phyloP scores from a whole-genome alignment of 108 stramenopile genomes.

The Pelagomonas calceolata region DNA sequence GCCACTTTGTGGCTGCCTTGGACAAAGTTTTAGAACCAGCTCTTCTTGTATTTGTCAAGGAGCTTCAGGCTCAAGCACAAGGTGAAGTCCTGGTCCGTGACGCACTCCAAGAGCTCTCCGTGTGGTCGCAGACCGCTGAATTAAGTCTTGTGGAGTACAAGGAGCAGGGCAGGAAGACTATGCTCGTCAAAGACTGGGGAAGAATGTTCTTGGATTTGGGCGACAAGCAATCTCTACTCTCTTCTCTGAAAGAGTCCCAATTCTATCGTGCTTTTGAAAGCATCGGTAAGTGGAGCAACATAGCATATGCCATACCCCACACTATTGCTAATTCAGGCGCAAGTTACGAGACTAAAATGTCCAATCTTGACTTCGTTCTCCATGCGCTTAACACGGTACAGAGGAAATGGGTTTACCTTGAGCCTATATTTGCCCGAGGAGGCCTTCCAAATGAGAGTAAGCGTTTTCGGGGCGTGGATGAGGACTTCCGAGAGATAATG shows the following conservation, averaged over 20 bases:
- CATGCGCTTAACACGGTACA: conserved; percentile 31
- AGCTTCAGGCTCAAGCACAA: conserved; percentile 45
- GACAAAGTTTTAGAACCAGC: conserved; percentile 32
- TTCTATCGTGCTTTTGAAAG: conserved; percentile 54
- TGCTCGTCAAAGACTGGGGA: conserved; percentile 52
- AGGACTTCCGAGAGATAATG: conserved; percentile 53
- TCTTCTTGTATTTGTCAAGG: conserved; percentile 44
- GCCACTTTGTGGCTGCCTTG: conserved; percentile 38
- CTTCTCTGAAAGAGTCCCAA: conserved; percentile 44
- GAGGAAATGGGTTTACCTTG: conserved; percentile 55
- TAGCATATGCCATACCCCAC: too few relatives aligned
- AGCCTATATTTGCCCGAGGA: conserved; percentile 54
- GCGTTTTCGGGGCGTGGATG: conserved; percentile 46
- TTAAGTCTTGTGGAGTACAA: conserved; percentile 40
- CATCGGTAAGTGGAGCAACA: conserved; percentile 24
- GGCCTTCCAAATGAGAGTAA: conserved; percentile 40
- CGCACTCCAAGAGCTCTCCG: conserved; percentile 45
- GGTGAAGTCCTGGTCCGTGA: conserved; percentile 54
- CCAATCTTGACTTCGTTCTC: conserved; percentile 15
- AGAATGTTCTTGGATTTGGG: conserved; percentile 52
- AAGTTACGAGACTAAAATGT: conserved; percentile 31
- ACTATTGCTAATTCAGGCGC: too few relatives aligned
- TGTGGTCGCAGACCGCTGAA: conserved; percentile 47
- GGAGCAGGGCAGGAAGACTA: conserved; percentile 23
- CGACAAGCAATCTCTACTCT: conserved; percentile 55